Conservation (phyloP, 768 basidiomycete genomes). For the Crassisporium funariophilum region DNA sequence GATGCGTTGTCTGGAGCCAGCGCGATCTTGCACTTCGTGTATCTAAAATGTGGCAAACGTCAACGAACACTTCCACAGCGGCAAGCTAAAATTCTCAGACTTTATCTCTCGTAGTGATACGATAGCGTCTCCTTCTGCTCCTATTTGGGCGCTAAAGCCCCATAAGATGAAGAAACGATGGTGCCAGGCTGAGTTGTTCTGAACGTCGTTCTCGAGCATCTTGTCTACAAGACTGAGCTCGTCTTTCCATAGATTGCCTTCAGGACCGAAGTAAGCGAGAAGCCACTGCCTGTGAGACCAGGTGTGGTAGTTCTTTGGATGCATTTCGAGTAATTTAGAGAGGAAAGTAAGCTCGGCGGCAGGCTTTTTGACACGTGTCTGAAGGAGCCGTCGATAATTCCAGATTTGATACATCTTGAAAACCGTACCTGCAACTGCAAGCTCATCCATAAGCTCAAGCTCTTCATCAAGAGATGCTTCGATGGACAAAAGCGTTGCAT, state of each 20-base stretch:
- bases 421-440: neutral
- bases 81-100: too few species aligned
- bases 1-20: neutral
- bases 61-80: too few species aligned
- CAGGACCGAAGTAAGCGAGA: neutral
- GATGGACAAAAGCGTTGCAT: neutral
- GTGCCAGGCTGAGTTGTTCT: neutral
- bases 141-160: neutral
- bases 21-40: neutral
- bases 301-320: neutral
- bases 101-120: neutral
- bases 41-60: too few species aligned
- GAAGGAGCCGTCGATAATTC: neutral
- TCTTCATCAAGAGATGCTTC: neutral
- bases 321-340: neutral
- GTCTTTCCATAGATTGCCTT: neutral
- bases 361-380: neutral
- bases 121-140: neutral
- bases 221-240: neutral
- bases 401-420: neutral
- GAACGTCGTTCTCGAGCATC: neutral
- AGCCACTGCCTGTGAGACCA: neutral
- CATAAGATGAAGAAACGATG: neutral
- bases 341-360: neutral
- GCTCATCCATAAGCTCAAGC: neutral